These are phyloP conservation scores for Colletotrichum higginsianum DNA, from an alignment of 2,329 filamentous ascomycete species.

Conservation along the genomic window DNA sequence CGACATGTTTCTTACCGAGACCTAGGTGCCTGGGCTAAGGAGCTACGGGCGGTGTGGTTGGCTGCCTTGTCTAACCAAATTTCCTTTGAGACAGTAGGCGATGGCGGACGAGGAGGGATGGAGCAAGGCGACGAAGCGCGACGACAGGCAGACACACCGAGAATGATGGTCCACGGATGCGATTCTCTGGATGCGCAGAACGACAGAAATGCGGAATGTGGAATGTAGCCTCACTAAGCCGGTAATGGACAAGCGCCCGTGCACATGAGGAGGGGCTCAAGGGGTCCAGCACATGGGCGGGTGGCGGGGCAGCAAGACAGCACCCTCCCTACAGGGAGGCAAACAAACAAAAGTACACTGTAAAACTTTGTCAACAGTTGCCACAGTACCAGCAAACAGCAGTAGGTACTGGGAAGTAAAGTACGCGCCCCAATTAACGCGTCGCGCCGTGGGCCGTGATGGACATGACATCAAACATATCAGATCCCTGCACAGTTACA, in stretches of 20 bases:
- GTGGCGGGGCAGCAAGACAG: neutral
- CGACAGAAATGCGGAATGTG: neutral
- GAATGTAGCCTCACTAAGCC: slow-evolving; percentile 2
- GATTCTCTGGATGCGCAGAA: neutral
- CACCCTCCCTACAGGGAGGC: neutral
- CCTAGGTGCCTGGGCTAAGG: neutral
- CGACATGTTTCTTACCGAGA: neutral
- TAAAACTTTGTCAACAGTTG: neutral
- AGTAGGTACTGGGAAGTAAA: neutral
- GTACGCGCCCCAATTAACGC: slow-evolving; percentile 31
- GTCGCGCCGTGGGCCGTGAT: slow-evolving; percentile 12
- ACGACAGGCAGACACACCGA: slow-evolving; percentile 15
- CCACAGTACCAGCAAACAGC: slow-evolving; percentile 11
- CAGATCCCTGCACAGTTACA: too few relatives aligned
- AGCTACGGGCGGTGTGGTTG: neutral
- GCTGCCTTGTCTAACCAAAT: neutral
- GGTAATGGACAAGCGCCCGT: neutral
- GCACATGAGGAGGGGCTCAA: neutral
- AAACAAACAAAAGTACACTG: neutral
- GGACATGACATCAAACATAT: slow-evolving; percentile 30
- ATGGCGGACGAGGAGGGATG: neutral
- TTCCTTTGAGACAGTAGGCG: neutral
- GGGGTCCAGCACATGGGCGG: neutral
- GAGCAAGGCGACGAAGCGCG: neutral
- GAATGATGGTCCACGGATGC: neutral